Conservation (phyloP, 1,284 basidiomycete species). For the Fistulinella staudtii region DNA sequence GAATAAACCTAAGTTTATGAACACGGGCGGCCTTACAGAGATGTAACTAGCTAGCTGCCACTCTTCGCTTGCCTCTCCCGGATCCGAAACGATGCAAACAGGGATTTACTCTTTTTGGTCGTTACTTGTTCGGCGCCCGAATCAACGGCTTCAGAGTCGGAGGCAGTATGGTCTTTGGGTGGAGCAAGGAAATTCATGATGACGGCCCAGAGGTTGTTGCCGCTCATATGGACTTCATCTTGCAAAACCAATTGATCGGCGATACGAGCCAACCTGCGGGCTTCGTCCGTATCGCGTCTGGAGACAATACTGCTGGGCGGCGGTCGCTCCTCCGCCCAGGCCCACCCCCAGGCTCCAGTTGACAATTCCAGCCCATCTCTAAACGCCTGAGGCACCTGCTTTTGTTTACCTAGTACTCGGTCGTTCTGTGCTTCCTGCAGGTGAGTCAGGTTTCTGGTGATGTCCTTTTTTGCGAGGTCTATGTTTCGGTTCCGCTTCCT, state of each 20-base stretch:
- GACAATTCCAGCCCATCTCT: slow-evolving; percentile 47
- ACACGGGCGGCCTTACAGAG: not conserved
- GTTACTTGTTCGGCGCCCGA: not conserved
- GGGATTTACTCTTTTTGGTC: slow-evolving; percentile 26
- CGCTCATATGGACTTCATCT: slow-evolving; percentile 53
- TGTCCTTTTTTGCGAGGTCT: slow-evolving; percentile 56
- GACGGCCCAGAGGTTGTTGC: slow-evolving; percentile 67
- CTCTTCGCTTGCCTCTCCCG: slow-evolving; percentile 11
- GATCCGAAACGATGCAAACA: slow-evolving; percentile 24
- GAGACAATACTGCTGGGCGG: slow-evolving; percentile 81
- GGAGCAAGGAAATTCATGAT: slow-evolving; percentile 60
- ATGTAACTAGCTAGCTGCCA: not conserved
- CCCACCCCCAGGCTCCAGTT: slow-evolving; percentile 61
- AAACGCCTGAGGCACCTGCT: slow-evolving; percentile 37
- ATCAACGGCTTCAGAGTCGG: slow-evolving; percentile 15
- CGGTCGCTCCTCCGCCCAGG: slow-evolving; percentile 74
- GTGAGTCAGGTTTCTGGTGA: slow-evolving; percentile 44
- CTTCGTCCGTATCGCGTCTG: slow-evolving; percentile 72
- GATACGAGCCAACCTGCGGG: slow-evolving; percentile 60
- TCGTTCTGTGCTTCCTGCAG: slow-evolving; percentile 36
- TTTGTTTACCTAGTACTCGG: slow-evolving; percentile 24
- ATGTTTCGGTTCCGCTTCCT: slow-evolving; percentile 58
- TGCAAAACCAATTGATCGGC: slow-evolving; percentile 63
- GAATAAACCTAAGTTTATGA: not conserved
- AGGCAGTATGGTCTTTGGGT: slow-evolving; percentile 21